phyloP scores from a whole-genome alignment of 768 basidiomycete species.

The Gyrodon lividus region DNA sequence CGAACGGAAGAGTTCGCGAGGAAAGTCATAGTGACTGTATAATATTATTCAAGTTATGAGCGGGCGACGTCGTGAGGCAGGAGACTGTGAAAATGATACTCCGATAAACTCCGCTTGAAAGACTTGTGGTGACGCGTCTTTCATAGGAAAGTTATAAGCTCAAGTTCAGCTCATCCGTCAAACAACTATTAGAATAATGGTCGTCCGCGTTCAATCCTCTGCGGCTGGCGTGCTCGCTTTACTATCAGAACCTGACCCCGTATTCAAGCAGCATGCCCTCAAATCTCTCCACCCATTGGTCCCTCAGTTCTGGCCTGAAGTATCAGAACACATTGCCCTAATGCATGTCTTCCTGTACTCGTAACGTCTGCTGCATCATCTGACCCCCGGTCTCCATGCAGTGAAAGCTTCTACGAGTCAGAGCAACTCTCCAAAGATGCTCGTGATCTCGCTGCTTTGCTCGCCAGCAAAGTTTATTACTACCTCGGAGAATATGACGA shows the following conservation, averaged over 20 bases:
- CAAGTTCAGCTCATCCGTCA: not conserved
- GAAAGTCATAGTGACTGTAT: conserved; percentile 42
- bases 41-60: conserved; percentile 27
- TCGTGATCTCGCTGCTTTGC: conserved; percentile 81
- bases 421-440: conserved; percentile 70
- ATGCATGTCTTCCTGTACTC: conserved; percentile 58
- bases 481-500: conserved; percentile 95
- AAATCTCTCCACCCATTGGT: conserved; percentile 79
- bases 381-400: conserved; percentile 32
- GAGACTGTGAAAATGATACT: conserved; percentile 4
- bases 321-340: conserved; percentile 87
- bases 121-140: conserved; percentile 45
- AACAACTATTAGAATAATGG: conserved; percentile 45
- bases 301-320: conserved; percentile 97
- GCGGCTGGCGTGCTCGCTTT: conserved; percentile 90
- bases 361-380: conserved; percentile 6
- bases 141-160: conserved; percentile 3
- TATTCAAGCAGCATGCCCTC: conserved; percentile 91
- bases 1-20: conserved; percentile 50
- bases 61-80: conserved; percentile 26
- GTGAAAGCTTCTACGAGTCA: conserved; percentile 88
- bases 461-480: conserved; percentile 98
- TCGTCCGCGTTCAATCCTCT: conserved; percentile 71
- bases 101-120: conserved; percentile 31
- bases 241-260: conserved; percentile 81